Conservation (phyloP, 2,329 filamentous ascomycete genomes). For the Nemania serpens region DNA sequence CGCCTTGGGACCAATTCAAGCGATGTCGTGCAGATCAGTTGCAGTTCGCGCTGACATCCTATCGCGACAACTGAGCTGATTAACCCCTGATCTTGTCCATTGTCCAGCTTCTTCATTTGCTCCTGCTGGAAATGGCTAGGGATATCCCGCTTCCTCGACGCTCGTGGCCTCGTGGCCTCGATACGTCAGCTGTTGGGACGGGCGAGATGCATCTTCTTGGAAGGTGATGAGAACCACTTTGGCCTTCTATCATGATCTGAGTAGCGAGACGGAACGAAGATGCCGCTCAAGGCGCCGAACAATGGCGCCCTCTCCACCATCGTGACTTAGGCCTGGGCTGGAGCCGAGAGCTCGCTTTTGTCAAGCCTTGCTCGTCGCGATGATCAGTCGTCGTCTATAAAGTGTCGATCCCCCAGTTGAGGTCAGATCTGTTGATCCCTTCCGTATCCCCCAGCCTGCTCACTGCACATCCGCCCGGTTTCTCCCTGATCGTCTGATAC, state of each 20-base stretch:
- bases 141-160: constrained; percentile 7
- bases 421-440: constrained; percentile 12
- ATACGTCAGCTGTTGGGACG: constrained; percentile 14
- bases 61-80: background rate
- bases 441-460: constrained; percentile 11
- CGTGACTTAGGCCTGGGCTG: too few relatives aligned
- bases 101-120: background rate
- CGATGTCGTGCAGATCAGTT: constrained; percentile 1
- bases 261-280: background rate
- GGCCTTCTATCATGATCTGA: background rate
- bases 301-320: too few relatives aligned
- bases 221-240: constrained; percentile 13
- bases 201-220: constrained; percentile 22
- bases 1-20: background rate
- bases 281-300: background rate
- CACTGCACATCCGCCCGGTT: constrained; percentile 2
- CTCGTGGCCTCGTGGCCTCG: constrained; percentile 6
- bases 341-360: background rate
- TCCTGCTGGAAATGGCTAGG: constrained; percentile 23
- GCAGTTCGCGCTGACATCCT: background rate
- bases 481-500: constrained; percentile 7
- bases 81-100: background rate
- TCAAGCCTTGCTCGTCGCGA: background rate
- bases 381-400: constrained; percentile 23
- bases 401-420: constrained; percentile 4